These are phyloP conservation scores for Fusarium goolgardi DNA, from an alignment of 2,329 filamentous ascomycete genomes.

Conservation along the genomic window DNA sequence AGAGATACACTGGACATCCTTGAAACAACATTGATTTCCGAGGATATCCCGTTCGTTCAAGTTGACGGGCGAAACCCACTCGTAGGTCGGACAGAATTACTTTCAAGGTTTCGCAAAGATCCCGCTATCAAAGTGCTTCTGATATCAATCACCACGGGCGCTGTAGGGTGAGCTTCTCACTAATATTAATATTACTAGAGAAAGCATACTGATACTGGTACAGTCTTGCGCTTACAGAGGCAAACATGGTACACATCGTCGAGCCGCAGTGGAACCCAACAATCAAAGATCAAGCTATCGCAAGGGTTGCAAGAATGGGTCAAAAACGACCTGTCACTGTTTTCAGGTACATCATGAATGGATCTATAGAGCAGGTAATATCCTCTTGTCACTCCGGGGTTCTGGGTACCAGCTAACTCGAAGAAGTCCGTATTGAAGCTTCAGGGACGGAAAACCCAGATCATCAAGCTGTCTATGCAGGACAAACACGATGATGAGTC, in stretches of 20 bases:
- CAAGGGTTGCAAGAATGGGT: not conserved
- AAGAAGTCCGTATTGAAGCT: not conserved
- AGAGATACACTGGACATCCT: not conserved
- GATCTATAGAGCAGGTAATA: not conserved
- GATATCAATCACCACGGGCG: not conserved
- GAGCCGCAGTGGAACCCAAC: not conserved
- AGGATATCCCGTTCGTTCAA: accelerated
- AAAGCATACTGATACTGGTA: accelerated
- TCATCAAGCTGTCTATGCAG: not conserved
- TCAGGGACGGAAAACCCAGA: not conserved
- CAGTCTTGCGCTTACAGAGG: not conserved
- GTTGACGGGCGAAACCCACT: not conserved
- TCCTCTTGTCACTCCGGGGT: accelerated
- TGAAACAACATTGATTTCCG: not conserved
- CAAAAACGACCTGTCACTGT: not conserved
- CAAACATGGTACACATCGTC: not conserved
- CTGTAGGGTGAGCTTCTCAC: not conserved
- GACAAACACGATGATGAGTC: not conserved
- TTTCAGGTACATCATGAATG: not conserved
- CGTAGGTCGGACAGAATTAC: not conserved
- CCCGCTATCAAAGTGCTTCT: not conserved
- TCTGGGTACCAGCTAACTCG: not conserved
- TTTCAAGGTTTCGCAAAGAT: not conserved
- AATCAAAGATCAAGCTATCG: not conserved
- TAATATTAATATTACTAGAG: accelerated